Base-by-base conservation (phyloP, 306 rosid genomes). In the Erythrophleum fordii region DNA sequence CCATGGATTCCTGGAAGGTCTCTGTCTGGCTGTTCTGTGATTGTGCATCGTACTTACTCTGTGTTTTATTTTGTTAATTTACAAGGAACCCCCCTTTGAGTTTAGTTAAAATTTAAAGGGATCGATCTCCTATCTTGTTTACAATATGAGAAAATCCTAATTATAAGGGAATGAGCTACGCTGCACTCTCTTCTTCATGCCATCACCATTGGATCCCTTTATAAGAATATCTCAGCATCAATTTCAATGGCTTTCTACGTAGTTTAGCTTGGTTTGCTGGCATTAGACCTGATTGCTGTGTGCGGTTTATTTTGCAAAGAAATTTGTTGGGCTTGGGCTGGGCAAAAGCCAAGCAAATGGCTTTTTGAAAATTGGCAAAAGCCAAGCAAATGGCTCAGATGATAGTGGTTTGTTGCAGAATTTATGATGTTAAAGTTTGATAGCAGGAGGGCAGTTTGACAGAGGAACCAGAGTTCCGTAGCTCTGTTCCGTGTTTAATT, bases 1-100 rank as follows among this genome's bases (percentile, higher is more conserved):
- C 99, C 99, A 76, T 95, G 99, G 99, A 88, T 90, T 83, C 99
- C 99, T 72, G 99, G 99, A 89, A 95, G 99, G 99, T 95, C 64
- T 77, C 45, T 83, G 62, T 56, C 77, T 68, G 59, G 23, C 76
- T 78, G 45, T 75, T 77, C 66, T 82, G 26, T 81, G 56, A 67
- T 77, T 70, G n/a, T 61, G 46, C 73, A 46, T 68, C 35, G 12
- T 52, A 16, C 13, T 18, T 66, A 13, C 56, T 58, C 55, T 52
- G 76, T 58, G 66, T 70, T 61, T 69, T 46, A 65, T 22, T 78
- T 34, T 58, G 25, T 76, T 78, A 69, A 51, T 72, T 55, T 72
- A 55, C 53, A 29, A 55, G 39, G 46, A 71, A 69, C 58, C 67
- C 67, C 56, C 65, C 61, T 20, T 68, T 78, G 81, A 60, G 67